Evolutionary conservation across 495 filamentous ascomycete genomes (phyloP).

Genomic region (Penicillium argentinense): DNA sequence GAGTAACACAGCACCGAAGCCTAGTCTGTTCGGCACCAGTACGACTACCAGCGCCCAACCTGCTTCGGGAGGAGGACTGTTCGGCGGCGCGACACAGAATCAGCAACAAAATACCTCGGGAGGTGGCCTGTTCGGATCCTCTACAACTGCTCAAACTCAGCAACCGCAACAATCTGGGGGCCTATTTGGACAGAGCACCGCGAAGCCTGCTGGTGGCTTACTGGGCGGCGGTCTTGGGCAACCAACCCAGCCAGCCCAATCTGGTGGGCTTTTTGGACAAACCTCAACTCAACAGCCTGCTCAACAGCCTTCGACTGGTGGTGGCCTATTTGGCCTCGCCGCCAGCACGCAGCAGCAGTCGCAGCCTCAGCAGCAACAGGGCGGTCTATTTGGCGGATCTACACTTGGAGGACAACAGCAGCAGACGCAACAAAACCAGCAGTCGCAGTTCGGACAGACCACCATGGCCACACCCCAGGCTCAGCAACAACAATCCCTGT

Average conservation of each 20-base stretch:
- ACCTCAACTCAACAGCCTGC: constrained; percentile 34
- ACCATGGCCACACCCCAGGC: constrained; percentile 30
- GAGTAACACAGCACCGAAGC: constrained; percentile 28
- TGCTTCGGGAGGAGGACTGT: constrained; percentile 15
- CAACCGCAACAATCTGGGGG: constrained; percentile 31
- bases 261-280: constrained; percentile 37
- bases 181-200: constrained; percentile 32
- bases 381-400: constrained; percentile 29
- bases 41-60: not conserved
- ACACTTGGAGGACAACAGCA: constrained; percentile 41
- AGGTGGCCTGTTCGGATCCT: constrained; percentile 32
- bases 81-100: constrained; percentile 20
- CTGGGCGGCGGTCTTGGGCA: constrained; percentile 15
- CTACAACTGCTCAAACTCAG: constrained; percentile 20
- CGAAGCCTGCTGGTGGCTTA: constrained; percentile 8
- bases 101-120: constrained; percentile 23
- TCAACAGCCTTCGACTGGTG: constrained; percentile 36
- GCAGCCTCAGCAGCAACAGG: constrained; percentile 23
- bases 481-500: constrained; percentile 39
- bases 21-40: constrained; percentile 29
- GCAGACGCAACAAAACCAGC: constrained; percentile 34
- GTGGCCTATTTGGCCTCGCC: constrained; percentile 26
- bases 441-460: constrained; percentile 32
- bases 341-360: constrained; percentile 23
- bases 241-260: constrained; percentile 27